phyloP scores from a whole-genome alignment of 2,329 filamentous ascomycete genomes.

The Diaporthe eres region DNA sequence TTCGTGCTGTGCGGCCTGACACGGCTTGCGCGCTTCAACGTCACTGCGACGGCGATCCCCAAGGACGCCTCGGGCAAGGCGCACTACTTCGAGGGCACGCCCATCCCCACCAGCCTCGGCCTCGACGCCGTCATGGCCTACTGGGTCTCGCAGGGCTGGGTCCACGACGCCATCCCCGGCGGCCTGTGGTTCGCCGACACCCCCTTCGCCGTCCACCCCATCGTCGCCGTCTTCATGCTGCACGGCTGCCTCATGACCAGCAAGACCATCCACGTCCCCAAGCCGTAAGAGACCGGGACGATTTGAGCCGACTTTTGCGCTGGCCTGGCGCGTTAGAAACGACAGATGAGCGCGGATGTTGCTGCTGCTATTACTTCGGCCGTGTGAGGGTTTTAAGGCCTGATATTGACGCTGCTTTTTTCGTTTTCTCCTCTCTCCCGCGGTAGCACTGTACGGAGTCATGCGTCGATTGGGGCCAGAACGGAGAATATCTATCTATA shows the following conservation, averaged over 20 bases:
- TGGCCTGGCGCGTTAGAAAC: background rate
- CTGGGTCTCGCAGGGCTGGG: slow-evolving; percentile 87
- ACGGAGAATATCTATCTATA: slow-evolving; percentile 6
- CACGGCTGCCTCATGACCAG: slow-evolving; percentile 96
- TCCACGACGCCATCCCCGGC: slow-evolving; percentile 82
- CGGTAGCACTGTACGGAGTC: slow-evolving; percentile 17
- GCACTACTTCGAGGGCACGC: slow-evolving; percentile 96
- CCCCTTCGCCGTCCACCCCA: slow-evolving; percentile 85
- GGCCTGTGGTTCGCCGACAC: slow-evolving; percentile 79
- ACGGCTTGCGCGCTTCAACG: slow-evolving; percentile 96
- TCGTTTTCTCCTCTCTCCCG: background rate
- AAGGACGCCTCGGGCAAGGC: slow-evolving; percentile 95
- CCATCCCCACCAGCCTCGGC: slow-evolving; percentile 90
- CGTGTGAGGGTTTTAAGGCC: background rate
- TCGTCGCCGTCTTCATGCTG: slow-evolving; percentile 84
- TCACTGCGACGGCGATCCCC: slow-evolving; percentile 89
- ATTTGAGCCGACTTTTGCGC: background rate
- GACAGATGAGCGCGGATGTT: background rate
- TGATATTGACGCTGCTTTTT: background rate
- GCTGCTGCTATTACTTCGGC: background rate
- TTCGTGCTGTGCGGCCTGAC: slow-evolving; percentile 97
- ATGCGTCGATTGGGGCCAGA: background rate
- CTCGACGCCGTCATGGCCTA: slow-evolving; percentile 89
- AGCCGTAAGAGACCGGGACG: slow-evolving; percentile 68
- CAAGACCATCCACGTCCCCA: slow-evolving; percentile 94